A percentile compares a stretch with the other conserved stretches of the same genome.
phyloP scores from a whole-genome alignment of 2,329 filamentous ascomycete genomes.

The Colletotrichum siamense region DNA sequence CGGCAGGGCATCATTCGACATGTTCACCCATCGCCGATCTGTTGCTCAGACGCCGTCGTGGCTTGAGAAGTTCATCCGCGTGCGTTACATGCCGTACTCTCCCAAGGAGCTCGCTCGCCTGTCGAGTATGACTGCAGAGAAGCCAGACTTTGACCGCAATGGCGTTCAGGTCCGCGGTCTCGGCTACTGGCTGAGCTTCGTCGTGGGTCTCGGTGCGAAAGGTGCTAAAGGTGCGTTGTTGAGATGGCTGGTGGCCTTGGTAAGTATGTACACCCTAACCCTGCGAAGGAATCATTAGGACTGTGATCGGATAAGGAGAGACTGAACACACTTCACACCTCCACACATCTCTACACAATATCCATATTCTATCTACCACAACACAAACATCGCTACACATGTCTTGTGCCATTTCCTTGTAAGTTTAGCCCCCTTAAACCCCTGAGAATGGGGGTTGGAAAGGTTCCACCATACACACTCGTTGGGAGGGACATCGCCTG shows the following conservation, averaged over 20 bases:
- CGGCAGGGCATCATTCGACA: slow-evolving; percentile 75
- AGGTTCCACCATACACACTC: slow-evolving; percentile 8
- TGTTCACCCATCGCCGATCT: slow-evolving; percentile 64
- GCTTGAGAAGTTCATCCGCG: slow-evolving; percentile 70
- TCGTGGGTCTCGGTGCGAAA: slow-evolving; percentile 57
- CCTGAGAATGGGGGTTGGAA: neutral
- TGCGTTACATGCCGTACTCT: slow-evolving; percentile 72
- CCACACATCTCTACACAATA: neutral
- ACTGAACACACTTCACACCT: neutral
- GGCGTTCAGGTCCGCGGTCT: slow-evolving; percentile 57
- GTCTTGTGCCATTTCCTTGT: neutral
- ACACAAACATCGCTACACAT: neutral
- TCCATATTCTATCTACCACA: neutral
- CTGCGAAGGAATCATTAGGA: slow-evolving; percentile 39
- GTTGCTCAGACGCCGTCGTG: slow-evolving; percentile 69
- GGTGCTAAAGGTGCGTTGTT: slow-evolving; percentile 54
- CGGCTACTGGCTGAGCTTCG: slow-evolving; percentile 58
- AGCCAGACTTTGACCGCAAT: slow-evolving; percentile 68
- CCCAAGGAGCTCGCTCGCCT: slow-evolving; percentile 50
- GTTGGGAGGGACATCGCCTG: neutral
- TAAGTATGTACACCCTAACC: slow-evolving; percentile 32
- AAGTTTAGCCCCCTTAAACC: neutral
- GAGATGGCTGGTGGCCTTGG: slow-evolving; percentile 55
- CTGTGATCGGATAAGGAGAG: slow-evolving; percentile 26
- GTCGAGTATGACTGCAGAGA: slow-evolving; percentile 44